Base-by-base conservation (phyloP, 495 filamentous ascomycete species). In the Polyplosphaeria fusca region DNA sequence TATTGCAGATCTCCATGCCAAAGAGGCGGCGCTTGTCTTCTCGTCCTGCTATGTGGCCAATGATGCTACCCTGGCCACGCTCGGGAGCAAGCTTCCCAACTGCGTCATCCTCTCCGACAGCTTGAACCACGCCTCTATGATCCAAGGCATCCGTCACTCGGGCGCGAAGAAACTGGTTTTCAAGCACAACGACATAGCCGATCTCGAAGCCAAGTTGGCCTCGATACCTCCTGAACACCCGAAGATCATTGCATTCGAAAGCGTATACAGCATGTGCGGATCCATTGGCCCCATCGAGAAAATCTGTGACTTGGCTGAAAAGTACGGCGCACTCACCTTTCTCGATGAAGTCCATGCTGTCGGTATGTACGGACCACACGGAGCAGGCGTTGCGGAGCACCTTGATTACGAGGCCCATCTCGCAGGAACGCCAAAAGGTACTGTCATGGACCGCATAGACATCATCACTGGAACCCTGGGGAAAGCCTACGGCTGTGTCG, bases 201-300 rank as follows among this genome's bases (percentile, higher is more conserved):
- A 98, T 60, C 78, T 98, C 4, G 93, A 98, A 73, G 76, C 79
- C 41, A 97, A 98, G 67, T 78, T 98, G 52, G 91, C 91, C 3
- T 86, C 89, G 14, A 79, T 98, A 27, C 90, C 92, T 0, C 69
- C 84, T 1, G 77, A 91, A 40, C 79, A 88, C 25, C 93, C 93
- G 40, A 98, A 98, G 79, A 95, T 98, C 55, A 98, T 98, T 58
- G 93, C 93, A 18, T 98, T 97, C 61, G 93, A 98, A 73, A 94
- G 88, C 16, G 93, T 98, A 22, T 98, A 98, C 73, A 93, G 88
- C 75, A 98, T 98, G 93, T 98, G 94, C 72, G 93, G 93, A 56
- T 94, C 89, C 20, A 87, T 98, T 68, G 94, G 89, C 0, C 94
- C 93, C 2, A 97, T 98, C 58, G 89, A 89, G 73, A 83, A 86